Base-by-base conservation (phyloP, 2,329 filamentous ascomycete species). In the Trichoderma asperellum region DNA sequence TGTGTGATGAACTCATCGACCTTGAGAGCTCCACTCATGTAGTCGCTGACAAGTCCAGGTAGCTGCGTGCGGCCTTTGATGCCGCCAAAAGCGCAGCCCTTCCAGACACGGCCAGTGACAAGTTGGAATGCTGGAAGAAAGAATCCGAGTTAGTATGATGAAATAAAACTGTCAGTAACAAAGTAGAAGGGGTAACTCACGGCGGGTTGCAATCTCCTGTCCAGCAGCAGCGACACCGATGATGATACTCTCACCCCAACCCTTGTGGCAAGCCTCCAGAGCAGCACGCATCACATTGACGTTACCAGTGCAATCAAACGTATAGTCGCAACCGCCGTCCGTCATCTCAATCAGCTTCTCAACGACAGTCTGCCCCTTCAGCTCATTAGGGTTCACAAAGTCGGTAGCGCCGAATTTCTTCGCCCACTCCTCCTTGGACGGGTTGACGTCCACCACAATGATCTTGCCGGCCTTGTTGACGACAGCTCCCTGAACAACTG, bases 1-100 rank as follows among this genome's bases (percentile, higher is more conserved):
- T 99, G 96, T 37, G 96, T 99, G 84, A 99, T 98, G 85, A 98
- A 98, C 85, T 99, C 96, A 79, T 98, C 95, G 57, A 98, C 96
- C 90, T 97, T 98, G 79, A 99, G 90, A 78, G 91, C 88, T 75
- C 94, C 94, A 65, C 87, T 87, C 81, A 96, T 86, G 84, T 99
- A 99, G 82, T 98, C 95, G 74, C 89, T 84, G 29, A 99, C 94
- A 52, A 99, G 89, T 70, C 87, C 90, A 59, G 92, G 91, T 73
- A 99, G 89, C 84, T 99, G 96, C 40, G 92, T 91, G 78, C 96
- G 94, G 75, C 96, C 96, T 87, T 98, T 99, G 87, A 99, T 94
- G 76, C 96, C 96, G 75, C 96, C 96, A 77, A 99, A 99, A 21
- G 96, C 96, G 79, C 95, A 98, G 67, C 96, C 96, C 84, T 92